phyloP scores from a whole-genome alignment of 441 rosid genomes.

The Pelargonium fulgidum region DNA sequence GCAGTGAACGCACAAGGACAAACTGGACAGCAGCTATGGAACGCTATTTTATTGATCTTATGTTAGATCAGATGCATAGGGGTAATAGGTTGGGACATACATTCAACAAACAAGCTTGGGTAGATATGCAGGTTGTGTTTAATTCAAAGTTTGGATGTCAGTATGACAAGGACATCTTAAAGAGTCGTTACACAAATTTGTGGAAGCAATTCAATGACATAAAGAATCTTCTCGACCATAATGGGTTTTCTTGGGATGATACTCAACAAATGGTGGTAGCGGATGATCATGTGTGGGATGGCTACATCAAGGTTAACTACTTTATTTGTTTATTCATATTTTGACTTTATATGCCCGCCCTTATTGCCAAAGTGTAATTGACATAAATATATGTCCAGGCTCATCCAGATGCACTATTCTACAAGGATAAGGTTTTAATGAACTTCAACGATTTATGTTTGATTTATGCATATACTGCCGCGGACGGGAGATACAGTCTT shows the following conservation, averaged over 20 bases:
- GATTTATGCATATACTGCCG: constrained; percentile 68
- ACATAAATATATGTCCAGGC: constrained; percentile 38
- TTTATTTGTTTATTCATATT: constrained; percentile 5
- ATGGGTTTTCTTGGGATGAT: constrained; percentile 85
- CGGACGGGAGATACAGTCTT: constrained; percentile 89
- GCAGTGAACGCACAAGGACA: constrained; percentile 57
- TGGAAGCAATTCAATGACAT: constrained; percentile 83
- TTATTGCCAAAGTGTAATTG: constrained; percentile 9
- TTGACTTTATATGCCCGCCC: not conserved
- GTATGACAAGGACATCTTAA: constrained; percentile 72
- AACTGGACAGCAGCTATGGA: constrained; percentile 88
- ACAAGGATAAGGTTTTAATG: constrained; percentile 62
- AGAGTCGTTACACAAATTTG: constrained; percentile 59
- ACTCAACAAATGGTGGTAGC: constrained; percentile 61
- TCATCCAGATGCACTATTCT: constrained; percentile 63
- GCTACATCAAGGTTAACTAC: constrained; percentile 52
- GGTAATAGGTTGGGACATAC: constrained; percentile 75
- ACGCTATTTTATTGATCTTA: constrained; percentile 77
- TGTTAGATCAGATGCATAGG: constrained; percentile 77
- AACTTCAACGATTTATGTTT: constrained; percentile 68
- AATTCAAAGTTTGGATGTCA: constrained; percentile 69
- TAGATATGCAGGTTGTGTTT: constrained; percentile 60
- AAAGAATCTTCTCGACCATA: constrained; percentile 55
- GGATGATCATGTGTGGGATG: constrained; percentile 58
- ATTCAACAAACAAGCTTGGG: constrained; percentile 85